Conservation (phyloP, 75 land plant species). For the Gnetum montanum region DNA sequence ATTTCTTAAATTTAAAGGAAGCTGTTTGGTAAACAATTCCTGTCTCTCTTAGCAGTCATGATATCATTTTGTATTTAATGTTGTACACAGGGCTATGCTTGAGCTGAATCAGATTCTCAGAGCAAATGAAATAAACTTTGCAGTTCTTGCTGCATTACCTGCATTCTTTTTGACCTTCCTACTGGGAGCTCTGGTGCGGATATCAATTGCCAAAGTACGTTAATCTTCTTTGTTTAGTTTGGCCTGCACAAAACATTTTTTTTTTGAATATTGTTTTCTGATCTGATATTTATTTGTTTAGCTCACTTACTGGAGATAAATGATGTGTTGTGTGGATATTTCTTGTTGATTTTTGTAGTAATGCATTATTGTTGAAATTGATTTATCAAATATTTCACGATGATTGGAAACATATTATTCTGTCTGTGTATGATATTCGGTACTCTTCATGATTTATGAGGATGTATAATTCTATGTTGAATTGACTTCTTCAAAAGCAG, state of each 20-base stretch:
- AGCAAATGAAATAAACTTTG: conserved; percentile 98
- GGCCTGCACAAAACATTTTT: too few species aligned
- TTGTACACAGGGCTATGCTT: conserved; percentile 80
- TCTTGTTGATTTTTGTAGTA: too few species aligned
- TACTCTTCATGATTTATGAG: too few species aligned
- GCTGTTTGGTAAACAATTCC: not conserved
- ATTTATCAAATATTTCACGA: too few species aligned
- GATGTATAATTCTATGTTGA: too few species aligned
- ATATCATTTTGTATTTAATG: not conserved
- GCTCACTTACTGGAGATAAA: too few species aligned
- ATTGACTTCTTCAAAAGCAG: too few species aligned
- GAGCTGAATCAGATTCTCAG: conserved; percentile 92
- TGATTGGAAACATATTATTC: too few species aligned
- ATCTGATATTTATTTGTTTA: too few species aligned
- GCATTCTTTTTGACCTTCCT: conserved; percentile 63
- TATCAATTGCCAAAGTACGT: conserved; percentile 46
- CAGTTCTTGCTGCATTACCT: conserved; percentile 89
- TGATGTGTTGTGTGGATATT: too few species aligned
- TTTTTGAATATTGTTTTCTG: not conserved
- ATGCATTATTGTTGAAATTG: too few species aligned
- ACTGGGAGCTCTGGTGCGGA: conserved; percentile 44
- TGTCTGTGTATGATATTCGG: too few species aligned
- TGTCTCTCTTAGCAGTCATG: not conserved
- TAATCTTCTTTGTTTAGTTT: not conserved
- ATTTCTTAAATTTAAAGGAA: not conserved